Percentiles rank a stretch among this genome's conserved stretches.
Conservation (phyloP, 1,284 basidiomycete genomes). For the Sporisorium scitamineum region DNA sequence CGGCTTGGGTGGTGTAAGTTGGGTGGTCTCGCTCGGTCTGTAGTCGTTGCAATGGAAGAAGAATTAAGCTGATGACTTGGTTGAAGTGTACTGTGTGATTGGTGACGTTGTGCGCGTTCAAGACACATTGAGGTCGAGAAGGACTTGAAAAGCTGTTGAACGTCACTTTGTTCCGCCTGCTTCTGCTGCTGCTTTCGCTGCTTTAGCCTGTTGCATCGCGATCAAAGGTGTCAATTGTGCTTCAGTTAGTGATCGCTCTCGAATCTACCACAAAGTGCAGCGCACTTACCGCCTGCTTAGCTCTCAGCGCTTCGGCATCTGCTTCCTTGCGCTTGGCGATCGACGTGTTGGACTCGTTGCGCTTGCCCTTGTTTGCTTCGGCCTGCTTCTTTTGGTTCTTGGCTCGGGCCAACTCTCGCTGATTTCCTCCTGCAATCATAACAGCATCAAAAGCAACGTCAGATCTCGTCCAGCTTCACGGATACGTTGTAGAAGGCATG, state of each 20-base stretch:
- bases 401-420: conserved; percentile 65
- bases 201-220: conserved; percentile 28
- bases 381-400: conserved; percentile 68
- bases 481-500: background rate
- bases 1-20: background rate
- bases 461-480: background rate
- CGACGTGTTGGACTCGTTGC: conserved; percentile 52
- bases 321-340: conserved; percentile 61
- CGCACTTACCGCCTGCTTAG: conserved; percentile 65
- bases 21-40: background rate
- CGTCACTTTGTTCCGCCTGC: conserved; percentile 28
- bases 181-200: conserved; percentile 42
- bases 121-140: no score
- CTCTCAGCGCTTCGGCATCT: conserved; percentile 61
- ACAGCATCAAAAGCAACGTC: background rate
- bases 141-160: background rate
- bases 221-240: background rate
- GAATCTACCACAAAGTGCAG: background rate
- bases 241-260: background rate
- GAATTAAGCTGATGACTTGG: background rate
- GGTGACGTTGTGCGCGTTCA: background rate
- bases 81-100: background rate
- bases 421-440: conserved; percentile 60
- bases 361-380: conserved; percentile 60
- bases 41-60: conserved; percentile 11